A percentile compares a stretch with the other conserved stretches of the same genome.
Evolutionary conservation across 2,329 filamentous ascomycete species (phyloP).

Genomic region (Dactylellina haptotyla): DNA sequence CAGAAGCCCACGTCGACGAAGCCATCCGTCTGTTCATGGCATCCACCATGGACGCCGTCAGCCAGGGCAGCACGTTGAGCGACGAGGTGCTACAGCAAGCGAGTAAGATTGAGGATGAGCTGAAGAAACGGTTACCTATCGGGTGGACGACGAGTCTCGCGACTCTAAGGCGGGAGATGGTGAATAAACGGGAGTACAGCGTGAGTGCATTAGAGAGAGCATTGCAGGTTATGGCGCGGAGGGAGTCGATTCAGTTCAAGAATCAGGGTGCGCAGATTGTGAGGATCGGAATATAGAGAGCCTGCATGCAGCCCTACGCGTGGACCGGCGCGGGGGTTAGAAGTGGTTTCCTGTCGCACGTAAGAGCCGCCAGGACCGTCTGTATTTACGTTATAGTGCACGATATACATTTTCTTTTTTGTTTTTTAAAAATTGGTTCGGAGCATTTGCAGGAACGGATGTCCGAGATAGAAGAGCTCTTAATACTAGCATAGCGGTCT

Average conservation of each 20-base stretch:
- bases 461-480: slow-evolving; percentile 1
- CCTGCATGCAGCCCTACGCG: slow-evolving; percentile 1
- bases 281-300: slow-evolving; percentile 74
- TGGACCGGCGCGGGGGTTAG: too few relatives aligned
- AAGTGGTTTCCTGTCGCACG: too few relatives aligned
- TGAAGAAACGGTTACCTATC: slow-evolving; percentile 86
- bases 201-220: slow-evolving; percentile 87
- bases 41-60: slow-evolving; percentile 97
- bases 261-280: slow-evolving; percentile 80
- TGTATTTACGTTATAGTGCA: too few relatives aligned
- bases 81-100: slow-evolving; percentile 93
- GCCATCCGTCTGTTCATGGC: slow-evolving; percentile 96
- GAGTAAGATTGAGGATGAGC: slow-evolving; percentile 84
- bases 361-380: too few relatives aligned
- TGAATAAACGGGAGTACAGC: slow-evolving; percentile 87
- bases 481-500: neutral
- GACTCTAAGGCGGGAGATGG: slow-evolving; percentile 87
- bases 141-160: slow-evolving; percentile 94
- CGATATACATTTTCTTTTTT: neutral
- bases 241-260: slow-evolving; percentile 85
- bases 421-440: neutral
- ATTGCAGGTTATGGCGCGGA: slow-evolving; percentile 82
- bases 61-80: slow-evolving; percentile 83
- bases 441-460: slow-evolving; percentile 11
- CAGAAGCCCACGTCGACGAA: slow-evolving; percentile 92